Conservation (phyloP, 2,329 filamentous ascomycete species). For the Rhynchosporium secalis region DNA sequence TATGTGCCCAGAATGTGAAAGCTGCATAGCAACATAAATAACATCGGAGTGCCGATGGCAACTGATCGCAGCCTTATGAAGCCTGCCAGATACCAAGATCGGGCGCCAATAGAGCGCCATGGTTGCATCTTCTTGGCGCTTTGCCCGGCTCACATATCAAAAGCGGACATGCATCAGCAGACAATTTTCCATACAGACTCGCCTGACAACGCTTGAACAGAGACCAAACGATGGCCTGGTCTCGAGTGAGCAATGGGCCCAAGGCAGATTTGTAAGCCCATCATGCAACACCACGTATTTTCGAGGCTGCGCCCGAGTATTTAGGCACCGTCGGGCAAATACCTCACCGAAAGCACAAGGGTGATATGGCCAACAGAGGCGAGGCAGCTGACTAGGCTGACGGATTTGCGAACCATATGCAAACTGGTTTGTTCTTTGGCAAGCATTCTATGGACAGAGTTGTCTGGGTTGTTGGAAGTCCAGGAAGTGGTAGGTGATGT, state of each 20-base stretch:
- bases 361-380: slow-evolving; percentile 6
- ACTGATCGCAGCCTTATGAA: too few relatives aligned
- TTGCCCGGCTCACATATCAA: too few relatives aligned
- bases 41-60: too few relatives aligned
- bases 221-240: background rate
- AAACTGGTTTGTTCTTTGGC: background rate
- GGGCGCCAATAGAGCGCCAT: too few relatives aligned
- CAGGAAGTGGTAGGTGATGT: too few relatives aligned
- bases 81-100: too few relatives aligned
- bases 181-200: background rate
- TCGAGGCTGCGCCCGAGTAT: slow-evolving; percentile 5
- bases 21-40: too few relatives aligned
- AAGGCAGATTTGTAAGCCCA: slow-evolving; percentile 10
- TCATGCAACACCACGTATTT: background rate
- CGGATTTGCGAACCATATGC: background rate
- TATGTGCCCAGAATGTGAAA: too few relatives aligned
- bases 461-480: too few relatives aligned
- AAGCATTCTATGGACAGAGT: background rate
- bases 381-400: slow-evolving; percentile 15
- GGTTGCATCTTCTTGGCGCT: too few relatives aligned
- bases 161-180: background rate
- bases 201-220: background rate
- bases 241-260: background rate
- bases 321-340: slow-evolving; percentile 10
- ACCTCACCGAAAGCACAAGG: slow-evolving; percentile 16